Base-by-base conservation (phyloP, 179 eudicot species). In the Spergularia azorica region DNA sequence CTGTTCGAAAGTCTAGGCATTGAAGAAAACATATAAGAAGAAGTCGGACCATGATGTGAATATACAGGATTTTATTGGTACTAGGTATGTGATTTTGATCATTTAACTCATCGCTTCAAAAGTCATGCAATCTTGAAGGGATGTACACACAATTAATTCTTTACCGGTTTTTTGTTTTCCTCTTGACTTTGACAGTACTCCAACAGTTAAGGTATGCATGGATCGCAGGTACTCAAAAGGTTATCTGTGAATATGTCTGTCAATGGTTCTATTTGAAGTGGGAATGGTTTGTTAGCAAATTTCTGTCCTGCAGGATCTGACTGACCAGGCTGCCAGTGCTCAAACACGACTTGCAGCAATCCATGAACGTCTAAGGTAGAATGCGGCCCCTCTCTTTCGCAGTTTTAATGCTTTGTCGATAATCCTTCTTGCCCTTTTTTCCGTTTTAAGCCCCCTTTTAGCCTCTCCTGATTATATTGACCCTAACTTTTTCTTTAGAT, bases 31-130 rank as follows among this genome's bases (percentile, higher is more conserved):
- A 61, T 88, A 78, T 73, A 83, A 64, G 75, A 87, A 83, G 76
- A 88, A 85, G 82, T 81, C 84, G 12, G 87, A 87, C 26, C 92
- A 88, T 71, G 88, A 80, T 79, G 84, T 88, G 59, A 73, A 82
- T 71, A 78, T 84, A 65, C 83, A 76, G 82, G 88, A 85, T 17
- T 85, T 82, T 76, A 76, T 84, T 16, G 71, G 80, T 75, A 52
- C 87, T 60, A 85, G 88, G 90, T 88, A 78, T 62, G 60, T 52
- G 18, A 55, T 61, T 68, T 66, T 14, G 43, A 39, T 68, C 67
- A 20, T 62, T 58, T 70, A 32, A 41, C 41, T 58, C 12, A 4
- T 17, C 15, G 41, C 1, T 43, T 41, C 20, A 5, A 4, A 21
- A 9, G 32, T 46, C 64, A 26, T 68, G 0, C 46, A n/a, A 41